Conservation (phyloP, 805 yeast genomes). For the Candida chauliodis region DNA sequence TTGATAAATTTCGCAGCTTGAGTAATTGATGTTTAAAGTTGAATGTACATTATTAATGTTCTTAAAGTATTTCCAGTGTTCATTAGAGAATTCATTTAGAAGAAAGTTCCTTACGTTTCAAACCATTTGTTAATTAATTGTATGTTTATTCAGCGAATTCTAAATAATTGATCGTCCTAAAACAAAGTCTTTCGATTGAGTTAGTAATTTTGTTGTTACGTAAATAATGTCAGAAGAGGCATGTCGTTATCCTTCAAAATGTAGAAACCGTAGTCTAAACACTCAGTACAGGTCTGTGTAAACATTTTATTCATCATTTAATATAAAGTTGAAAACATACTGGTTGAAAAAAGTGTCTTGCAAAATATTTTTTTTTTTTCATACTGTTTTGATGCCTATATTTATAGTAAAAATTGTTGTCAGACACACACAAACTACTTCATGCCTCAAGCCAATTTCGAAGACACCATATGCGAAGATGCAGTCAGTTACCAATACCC, state of each 20-base stretch:
- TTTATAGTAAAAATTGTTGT: not conserved
- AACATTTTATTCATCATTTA: conserved; percentile 15
- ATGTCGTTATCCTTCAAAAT: conserved; percentile 15
- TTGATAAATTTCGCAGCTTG: too few relatives aligned
- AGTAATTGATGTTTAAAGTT: too few relatives aligned
- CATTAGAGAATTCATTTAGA: too few relatives aligned
- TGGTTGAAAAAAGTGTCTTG: not conserved
- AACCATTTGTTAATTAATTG: too few relatives aligned
- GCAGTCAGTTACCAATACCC: conserved; percentile 6
- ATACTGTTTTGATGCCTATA: not conserved
- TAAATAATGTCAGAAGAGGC: conserved; percentile 20
- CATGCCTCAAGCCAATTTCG: conserved; percentile 2
- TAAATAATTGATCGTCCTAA: too few relatives aligned
- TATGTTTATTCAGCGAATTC: too few relatives aligned
- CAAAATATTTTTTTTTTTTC: not conserved
- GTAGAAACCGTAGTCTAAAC: conserved; percentile 4
- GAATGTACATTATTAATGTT: too few relatives aligned
- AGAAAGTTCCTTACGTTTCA: too few relatives aligned
- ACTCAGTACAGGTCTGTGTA: conserved; percentile 18
- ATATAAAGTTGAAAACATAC: conserved; percentile 6
- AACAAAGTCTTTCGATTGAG: too few relatives aligned
- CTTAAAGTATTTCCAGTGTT: too few relatives aligned
- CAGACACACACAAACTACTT: not conserved
- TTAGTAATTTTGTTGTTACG: too few relatives aligned
- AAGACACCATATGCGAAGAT: conserved; percentile 9